A percentile compares a stretch with the other conserved stretches of the same genome.
phyloP scores from a whole-genome alignment of 352 stramenopile genomes.

The Phytophthora quininea region DNA sequence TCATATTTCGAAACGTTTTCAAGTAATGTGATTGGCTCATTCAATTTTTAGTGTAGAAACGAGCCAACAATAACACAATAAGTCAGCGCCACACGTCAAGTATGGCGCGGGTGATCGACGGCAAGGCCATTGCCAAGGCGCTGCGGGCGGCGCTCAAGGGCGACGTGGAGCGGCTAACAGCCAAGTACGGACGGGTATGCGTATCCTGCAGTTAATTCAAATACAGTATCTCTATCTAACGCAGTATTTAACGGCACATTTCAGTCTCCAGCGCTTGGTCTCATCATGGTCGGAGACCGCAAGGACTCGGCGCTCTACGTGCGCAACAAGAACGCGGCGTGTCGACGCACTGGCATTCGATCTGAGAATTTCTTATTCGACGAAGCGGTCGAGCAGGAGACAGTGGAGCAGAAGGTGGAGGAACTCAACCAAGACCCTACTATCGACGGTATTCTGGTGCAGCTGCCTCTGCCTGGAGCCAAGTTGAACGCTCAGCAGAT shows the following conservation, averaged over 20 bases:
- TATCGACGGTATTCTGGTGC: slow-evolving; percentile 87
- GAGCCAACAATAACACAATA: neutral
- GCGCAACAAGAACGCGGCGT: slow-evolving; percentile 98
- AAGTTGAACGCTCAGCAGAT: slow-evolving; percentile 93
- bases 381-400: slow-evolving; percentile 42
- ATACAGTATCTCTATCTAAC: neutral
- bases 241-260: neutral
- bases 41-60: slow-evolving; percentile 13
- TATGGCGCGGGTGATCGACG: slow-evolving; percentile 63
- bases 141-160: slow-evolving; percentile 63
- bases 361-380: slow-evolving; percentile 90
- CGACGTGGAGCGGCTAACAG: slow-evolving; percentile 62
- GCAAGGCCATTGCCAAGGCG: slow-evolving; percentile 71
- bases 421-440: slow-evolving; percentile 74
- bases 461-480: slow-evolving; percentile 93
- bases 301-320: slow-evolving; percentile 98
- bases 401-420: slow-evolving; percentile 70
- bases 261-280: slow-evolving; percentile 93
- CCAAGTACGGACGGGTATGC: slow-evolving; percentile 55
- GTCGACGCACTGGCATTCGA: slow-evolving; percentile 92
- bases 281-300: slow-evolving; percentile 98
- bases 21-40: too few species aligned
- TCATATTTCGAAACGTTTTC: neutral
- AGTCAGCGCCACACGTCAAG: neutral
- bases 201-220: neutral